These are phyloP conservation scores for Colletotrichum higginsianum DNA, from an alignment of 2,329 filamentous ascomycete genomes.

Conservation along the genomic window DNA sequence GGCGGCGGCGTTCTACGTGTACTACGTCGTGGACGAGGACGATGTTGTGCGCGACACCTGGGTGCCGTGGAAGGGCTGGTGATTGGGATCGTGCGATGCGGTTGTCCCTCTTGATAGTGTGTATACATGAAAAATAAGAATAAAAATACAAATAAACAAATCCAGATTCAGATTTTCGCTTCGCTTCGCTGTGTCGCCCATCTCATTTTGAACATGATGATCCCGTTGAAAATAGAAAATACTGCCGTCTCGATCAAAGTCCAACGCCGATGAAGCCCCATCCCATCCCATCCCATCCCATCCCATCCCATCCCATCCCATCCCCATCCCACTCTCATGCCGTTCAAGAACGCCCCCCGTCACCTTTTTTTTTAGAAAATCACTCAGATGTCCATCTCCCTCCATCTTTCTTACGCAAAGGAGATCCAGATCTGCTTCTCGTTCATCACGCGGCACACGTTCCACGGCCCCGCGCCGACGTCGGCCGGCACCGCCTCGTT, in stretches of 20 bases:
- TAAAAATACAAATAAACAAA: too few species aligned
- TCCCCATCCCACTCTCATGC: too few species aligned
- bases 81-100: neutral
- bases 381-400: too few species aligned
- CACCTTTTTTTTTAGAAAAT: too few species aligned
- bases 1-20: conserved; percentile 53
- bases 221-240: too few species aligned
- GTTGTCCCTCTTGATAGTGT: neutral
- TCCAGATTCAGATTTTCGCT: too few species aligned
- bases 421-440: conserved; percentile 64
- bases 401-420: conserved; percentile 54
- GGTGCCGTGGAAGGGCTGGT: conserved; percentile 57
- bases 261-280: too few species aligned
- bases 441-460: conserved; percentile 61
- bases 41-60: conserved; percentile 53
- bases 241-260: neutral
- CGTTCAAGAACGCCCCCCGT: neutral
- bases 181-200: too few species aligned
- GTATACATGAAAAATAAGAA: neutral
- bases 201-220: neutral
- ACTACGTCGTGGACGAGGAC: conserved; percentile 54
- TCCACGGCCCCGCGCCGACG: conserved; percentile 56
- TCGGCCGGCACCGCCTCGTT: conserved; percentile 18
- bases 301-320: too few species aligned
- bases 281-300: too few species aligned